phyloP scores from a whole-genome alignment of 2,329 filamentous ascomycete genomes.

The Fusarium annulatum region DNA sequence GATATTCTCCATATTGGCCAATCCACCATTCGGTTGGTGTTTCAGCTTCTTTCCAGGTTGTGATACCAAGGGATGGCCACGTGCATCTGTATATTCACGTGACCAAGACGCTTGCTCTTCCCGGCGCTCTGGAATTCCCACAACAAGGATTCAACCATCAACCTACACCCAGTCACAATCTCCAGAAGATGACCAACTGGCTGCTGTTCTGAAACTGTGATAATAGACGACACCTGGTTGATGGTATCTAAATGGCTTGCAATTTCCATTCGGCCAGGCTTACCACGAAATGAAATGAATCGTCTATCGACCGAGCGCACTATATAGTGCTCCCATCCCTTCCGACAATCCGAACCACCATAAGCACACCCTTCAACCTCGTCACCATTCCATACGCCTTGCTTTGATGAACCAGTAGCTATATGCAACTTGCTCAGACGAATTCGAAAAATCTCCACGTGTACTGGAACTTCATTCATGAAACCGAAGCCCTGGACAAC shows the following conservation, averaged over 20 bases:
- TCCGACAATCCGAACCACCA: slow-evolving; percentile 35
- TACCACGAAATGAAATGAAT: slow-evolving; percentile 15
- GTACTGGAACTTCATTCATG: background rate
- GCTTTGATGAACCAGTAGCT: background rate
- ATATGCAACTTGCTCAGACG: background rate
- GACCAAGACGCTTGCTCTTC: slow-evolving; percentile 28
- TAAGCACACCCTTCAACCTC: slow-evolving; percentile 17
- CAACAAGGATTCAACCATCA: slow-evolving; percentile 36
- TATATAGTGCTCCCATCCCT: slow-evolving; percentile 12
- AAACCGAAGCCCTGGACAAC: slow-evolving; percentile 1
- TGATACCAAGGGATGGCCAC: background rate
- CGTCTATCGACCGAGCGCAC: slow-evolving; percentile 1
- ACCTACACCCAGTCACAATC: slow-evolving; percentile 39
- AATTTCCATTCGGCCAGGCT: slow-evolving; percentile 4
- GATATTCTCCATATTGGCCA: background rate
- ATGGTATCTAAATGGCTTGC: background rate
- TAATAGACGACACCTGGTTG: background rate
- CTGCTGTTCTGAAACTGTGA: slow-evolving; percentile 10
- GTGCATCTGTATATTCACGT: slow-evolving; percentile 28
- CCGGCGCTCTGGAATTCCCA: slow-evolving; percentile 31
- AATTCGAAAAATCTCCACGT: background rate
- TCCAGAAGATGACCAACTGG: slow-evolving; percentile 25
- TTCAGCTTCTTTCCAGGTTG: background rate
- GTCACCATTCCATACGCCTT: background rate
- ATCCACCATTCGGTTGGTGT: background rate